Evolutionary conservation across 2,329 filamentous ascomycete species (phyloP).

Genomic region (Beauveria medogensis): DNA sequence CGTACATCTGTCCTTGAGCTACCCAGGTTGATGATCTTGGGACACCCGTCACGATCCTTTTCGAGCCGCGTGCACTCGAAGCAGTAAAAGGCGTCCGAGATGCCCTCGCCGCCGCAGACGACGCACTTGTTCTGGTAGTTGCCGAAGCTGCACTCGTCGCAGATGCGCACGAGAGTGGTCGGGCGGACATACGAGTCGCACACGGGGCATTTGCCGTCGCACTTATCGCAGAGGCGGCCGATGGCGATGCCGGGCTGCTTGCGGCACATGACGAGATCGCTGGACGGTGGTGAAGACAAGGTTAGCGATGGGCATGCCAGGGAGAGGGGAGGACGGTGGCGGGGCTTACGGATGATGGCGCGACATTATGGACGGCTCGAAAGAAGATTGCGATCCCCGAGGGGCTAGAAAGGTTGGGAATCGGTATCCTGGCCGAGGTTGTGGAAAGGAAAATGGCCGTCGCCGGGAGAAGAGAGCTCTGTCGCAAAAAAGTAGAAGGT

Average conservation of each 20-base stretch:
- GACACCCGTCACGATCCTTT: constrained; percentile 94
- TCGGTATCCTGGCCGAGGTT: neutral
- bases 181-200: constrained; percentile 98
- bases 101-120: constrained; percentile 95
- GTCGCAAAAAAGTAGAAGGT: constrained; percentile 10
- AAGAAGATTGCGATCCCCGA: neutral
- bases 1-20: constrained; percentile 87
- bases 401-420: neutral
- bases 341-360: constrained; percentile 78
- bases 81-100: constrained; percentile 98
- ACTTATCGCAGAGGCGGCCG: constrained; percentile 98
- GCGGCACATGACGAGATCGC: constrained; percentile 98
- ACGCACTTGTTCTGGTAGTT: constrained; percentile 99
- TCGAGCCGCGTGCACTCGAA: constrained; percentile 96
- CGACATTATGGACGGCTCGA: constrained; percentile 54
- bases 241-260: constrained; percentile 97
- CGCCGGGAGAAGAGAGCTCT: constrained; percentile 4
- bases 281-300: constrained; percentile 23
- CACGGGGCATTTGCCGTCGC: constrained; percentile 97
- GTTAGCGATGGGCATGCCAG: neutral
- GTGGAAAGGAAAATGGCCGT: neutral
- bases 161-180: constrained; percentile 94
- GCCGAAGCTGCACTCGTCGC: constrained; percentile 98
- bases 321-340: neutral
- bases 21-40: constrained; percentile 98